Evolutionary conservation across 2,329 filamentous ascomycete genomes (phyloP).

Genomic region (Aspergillus tubingensis): DNA sequence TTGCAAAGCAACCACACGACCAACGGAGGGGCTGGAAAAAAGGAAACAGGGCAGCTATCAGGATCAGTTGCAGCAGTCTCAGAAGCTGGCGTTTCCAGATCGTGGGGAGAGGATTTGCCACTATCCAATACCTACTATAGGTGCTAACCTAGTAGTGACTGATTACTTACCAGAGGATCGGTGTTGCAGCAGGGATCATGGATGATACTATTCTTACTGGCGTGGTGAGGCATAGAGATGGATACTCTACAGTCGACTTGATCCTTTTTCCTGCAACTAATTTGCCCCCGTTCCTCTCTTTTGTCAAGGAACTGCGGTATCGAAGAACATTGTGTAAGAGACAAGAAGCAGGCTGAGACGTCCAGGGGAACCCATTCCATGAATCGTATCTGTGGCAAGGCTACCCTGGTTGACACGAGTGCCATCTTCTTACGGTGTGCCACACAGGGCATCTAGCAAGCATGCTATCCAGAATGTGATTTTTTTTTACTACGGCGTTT

Average conservation of each 20-base stretch:
- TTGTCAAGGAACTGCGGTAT: background rate
- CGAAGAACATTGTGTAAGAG: conserved; percentile 16
- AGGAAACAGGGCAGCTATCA: conserved; percentile 14
- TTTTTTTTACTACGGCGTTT: background rate
- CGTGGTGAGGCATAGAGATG: conserved; percentile 18
- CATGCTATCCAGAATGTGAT: background rate
- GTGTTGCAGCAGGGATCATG: conserved; percentile 21
- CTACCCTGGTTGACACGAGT: conserved; percentile 1
- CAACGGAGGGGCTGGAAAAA: conserved; percentile 5
- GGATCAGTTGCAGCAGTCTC: conserved; percentile 3
- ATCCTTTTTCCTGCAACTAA: conserved; percentile 2
- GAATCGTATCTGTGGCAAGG: conserved; percentile 8
- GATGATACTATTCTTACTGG: conserved; percentile 6
- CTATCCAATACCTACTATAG: conserved; percentile 17
- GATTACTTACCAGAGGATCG: conserved; percentile 19
- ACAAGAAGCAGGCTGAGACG: conserved; percentile 7
- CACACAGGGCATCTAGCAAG: background rate
- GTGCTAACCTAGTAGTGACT: conserved; percentile 1
- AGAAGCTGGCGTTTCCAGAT: conserved; percentile 24
- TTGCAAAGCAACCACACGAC: conserved; percentile 13
- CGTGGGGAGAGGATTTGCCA: conserved; percentile 31
- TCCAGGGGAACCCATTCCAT: conserved; percentile 5
- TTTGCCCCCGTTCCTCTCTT: conserved; percentile 7
- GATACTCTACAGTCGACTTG: background rate
- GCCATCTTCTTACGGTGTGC: background rate